A percentile compares a stretch with the other conserved stretches of the same genome.
Conservation (phyloP, 768 basidiomycete genomes). For the Stropharia rugosoannulata region DNA sequence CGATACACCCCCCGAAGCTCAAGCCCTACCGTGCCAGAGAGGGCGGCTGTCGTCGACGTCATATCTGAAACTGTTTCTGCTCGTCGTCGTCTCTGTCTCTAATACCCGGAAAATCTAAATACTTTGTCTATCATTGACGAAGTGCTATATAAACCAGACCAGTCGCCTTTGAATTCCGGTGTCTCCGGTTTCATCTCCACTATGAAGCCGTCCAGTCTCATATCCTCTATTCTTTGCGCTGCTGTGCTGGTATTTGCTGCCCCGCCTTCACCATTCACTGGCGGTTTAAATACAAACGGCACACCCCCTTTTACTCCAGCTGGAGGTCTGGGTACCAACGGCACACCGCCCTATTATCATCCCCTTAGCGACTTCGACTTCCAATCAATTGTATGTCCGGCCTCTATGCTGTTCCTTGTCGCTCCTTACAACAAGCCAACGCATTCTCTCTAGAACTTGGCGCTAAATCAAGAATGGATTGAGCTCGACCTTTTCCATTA, state of each 20-base stretch:
- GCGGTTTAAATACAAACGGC: conserved; percentile 19
- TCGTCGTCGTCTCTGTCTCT: not conserved
- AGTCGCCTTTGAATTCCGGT: not conserved
- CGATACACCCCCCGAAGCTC: not conserved
- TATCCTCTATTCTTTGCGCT: not conserved
- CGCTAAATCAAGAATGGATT: conserved; percentile 63
- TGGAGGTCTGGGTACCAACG: conserved; percentile 22
- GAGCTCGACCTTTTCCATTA: conserved; percentile 61
- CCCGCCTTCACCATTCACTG: not conserved
- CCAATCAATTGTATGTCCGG: conserved; percentile 22
- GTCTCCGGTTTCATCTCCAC: not conserved
- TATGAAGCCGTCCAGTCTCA: not conserved
- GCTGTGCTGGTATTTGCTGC: not conserved
- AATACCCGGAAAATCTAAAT: not conserved
- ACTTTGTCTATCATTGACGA: not conserved
- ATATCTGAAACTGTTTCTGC: not conserved
- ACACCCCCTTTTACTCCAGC: conserved; percentile 17
- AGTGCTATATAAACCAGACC: not conserved
- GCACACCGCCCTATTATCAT: conserved; percentile 18
- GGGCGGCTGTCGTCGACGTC: not conserved
- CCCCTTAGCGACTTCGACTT: conserved; percentile 25
- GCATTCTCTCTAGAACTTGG: conserved; percentile 38
- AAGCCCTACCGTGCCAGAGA: not conserved
- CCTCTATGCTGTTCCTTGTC: not conserved
- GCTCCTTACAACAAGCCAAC: not conserved